Percentiles rank a stretch among this genome's conserved stretches.
phyloP scores from a whole-genome alignment of 2,329 filamentous ascomycete genomes.

The Fusarium sp. region DNA sequence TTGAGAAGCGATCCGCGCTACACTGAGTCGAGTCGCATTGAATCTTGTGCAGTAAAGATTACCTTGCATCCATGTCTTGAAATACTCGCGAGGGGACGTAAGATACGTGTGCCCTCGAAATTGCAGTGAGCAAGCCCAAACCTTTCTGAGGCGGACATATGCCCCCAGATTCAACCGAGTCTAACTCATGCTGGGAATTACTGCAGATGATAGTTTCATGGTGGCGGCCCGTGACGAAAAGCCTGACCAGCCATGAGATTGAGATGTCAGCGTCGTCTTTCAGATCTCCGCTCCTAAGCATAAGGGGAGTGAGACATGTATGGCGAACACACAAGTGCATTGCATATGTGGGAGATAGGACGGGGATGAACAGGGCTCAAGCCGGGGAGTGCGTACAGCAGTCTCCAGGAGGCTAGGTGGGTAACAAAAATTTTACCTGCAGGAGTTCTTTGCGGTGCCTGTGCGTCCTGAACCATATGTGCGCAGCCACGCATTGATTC shows the following conservation, averaged over 20 bases:
- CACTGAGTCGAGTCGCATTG: background rate
- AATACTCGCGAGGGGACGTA: conserved; percentile 17
- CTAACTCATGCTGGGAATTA: conserved; percentile 34
- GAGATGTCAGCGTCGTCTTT: conserved; percentile 7
- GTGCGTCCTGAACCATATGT: background rate
- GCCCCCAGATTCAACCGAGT: conserved; percentile 16
- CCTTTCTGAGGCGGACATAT: conserved; percentile 13
- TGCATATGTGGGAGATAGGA: conserved; percentile 9
- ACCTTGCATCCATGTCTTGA: background rate
- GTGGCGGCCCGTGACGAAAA: conserved; percentile 31
- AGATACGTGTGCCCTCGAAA: conserved; percentile 22
- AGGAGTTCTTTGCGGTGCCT: background rate
- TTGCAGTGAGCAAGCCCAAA: conserved; percentile 17
- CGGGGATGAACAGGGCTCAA: conserved; percentile 14
- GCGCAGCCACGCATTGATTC: background rate
- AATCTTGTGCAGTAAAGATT: background rate
- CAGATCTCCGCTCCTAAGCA: conserved; percentile 1
- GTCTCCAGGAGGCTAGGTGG: conserved; percentile 9
- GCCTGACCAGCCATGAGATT: conserved; percentile 13
- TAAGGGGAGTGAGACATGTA: conserved; percentile 18
- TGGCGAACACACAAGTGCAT: conserved; percentile 9
- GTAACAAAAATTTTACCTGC: conserved; percentile 1
- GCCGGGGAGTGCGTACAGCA: conserved; percentile 7
- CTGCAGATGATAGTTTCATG: conserved; percentile 29
- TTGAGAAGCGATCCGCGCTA: background rate